Evolutionary conservation across 2,329 filamentous ascomycete genomes (phyloP), one percentile per base, ranked within the genome.

Genomic region (Calonectria pseudoturangicola): DNA sequence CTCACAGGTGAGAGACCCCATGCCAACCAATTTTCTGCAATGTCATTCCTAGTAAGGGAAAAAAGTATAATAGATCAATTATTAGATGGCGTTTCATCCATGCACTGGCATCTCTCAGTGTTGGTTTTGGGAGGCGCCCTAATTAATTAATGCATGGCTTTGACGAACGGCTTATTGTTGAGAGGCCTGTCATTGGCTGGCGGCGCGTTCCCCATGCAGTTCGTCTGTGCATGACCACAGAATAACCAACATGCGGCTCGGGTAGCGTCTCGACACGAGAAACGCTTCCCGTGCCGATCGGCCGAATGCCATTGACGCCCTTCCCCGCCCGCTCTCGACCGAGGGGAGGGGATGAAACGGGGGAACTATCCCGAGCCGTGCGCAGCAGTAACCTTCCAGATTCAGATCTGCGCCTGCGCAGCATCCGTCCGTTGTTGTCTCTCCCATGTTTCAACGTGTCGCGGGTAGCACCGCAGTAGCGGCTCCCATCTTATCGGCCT

Each of bases 261-360:
- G 54, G 54, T 60, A 60, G 54, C 54, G 54, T 60, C 54, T 60
- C 54, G 36, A 60, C 33, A 36, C 54, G 54, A 27, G 27, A 60
- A 36, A 60, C 54, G 54, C 36, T 56, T 41, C 30, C 58, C 39
- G 58, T 33, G 58, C 58, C 16, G 58, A 63, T 63, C 58, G 58
- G 58, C 58, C 58, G 58, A 63, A 63, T 45, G 47, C 15, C 63
- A 66, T 28, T 39, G 16, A 54, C 47, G 47, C 47, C 63, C 63
- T 39, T 48, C 47, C 63, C 45, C 43, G 28, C 63, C 36, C 39
- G 45, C 39, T 25, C 12, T 41, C 41, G 58, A 30, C 21, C 54
- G 54, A 39, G 30, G 58, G 6, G 41, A 45, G 30, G 58, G 6
- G 41, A 45, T 47, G 27, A 28, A 63, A 43, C 58, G 41, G 45